Conservation (phyloP, 768 basidiomycete species). For the Favolaschia claudopus region DNA sequence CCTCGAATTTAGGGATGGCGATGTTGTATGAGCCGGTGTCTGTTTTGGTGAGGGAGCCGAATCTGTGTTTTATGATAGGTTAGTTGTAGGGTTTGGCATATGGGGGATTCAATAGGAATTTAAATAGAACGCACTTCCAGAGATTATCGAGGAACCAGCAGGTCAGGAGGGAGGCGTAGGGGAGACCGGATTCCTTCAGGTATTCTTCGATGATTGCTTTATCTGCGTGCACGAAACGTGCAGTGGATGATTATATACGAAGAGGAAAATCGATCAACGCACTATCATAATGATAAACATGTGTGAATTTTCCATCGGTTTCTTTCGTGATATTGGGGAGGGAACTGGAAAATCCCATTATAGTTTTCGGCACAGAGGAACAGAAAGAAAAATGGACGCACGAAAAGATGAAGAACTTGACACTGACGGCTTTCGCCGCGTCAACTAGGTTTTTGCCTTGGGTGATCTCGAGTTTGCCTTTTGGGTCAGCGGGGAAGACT, state of each 20-base stretch:
- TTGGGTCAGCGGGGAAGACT: slow-evolving; percentile 21
- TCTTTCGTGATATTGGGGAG: slow-evolving; percentile 11
- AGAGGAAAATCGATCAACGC: neutral
- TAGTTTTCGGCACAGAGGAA: neutral
- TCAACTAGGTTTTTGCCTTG: slow-evolving; percentile 41
- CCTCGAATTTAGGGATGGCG: slow-evolving; percentile 1
- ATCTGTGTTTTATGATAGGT: too few species aligned
- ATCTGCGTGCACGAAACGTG: slow-evolving; percentile 7
- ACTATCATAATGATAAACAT: slow-evolving; percentile 35
- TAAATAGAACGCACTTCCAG: slow-evolving; percentile 10
- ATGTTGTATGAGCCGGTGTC: slow-evolving; percentile 10
- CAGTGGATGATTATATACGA: neutral
- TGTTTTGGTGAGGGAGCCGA: slow-evolving; percentile 11
- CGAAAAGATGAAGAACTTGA: slow-evolving; percentile 42
- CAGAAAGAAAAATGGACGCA: neutral
- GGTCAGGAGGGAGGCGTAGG: slow-evolving; percentile 4
- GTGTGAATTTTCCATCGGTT: slow-evolving; percentile 11
- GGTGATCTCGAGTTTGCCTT: slow-evolving; percentile 27
- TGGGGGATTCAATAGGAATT: neutral
- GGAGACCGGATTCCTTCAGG: slow-evolving; percentile 6
- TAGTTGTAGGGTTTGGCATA: neutral
- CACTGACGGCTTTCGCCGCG: slow-evolving; percentile 27
- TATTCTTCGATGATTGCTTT: slow-evolving; percentile 12
- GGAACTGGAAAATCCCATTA: slow-evolving; percentile 1
- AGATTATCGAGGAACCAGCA: slow-evolving; percentile 25